phyloP scores from a whole-genome alignment of 176 grass and related monocot species.

The Otatea glauca region DNA sequence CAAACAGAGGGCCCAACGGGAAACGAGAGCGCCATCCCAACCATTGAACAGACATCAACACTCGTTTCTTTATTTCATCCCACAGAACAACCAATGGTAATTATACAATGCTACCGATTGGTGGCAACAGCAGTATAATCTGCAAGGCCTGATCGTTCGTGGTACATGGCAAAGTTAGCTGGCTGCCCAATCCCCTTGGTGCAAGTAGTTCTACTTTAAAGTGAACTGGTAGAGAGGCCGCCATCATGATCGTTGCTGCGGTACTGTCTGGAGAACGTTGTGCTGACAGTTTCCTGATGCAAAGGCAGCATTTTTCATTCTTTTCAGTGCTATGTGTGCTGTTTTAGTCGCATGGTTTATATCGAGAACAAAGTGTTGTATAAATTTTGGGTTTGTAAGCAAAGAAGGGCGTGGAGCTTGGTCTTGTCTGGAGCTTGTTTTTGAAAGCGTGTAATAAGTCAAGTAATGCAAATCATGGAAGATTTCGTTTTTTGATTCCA shows the following conservation, averaged over 20 bases:
- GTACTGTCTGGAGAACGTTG: conserved; percentile 9
- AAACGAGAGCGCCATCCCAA: conserved; percentile 60
- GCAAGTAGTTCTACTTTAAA: conserved; percentile 35
- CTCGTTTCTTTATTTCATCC: conserved; percentile 34
- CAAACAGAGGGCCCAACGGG: conserved; percentile 54
- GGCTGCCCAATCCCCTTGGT: conserved; percentile 14
- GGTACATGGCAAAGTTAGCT: not conserved
- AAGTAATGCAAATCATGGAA: conserved; percentile 29
- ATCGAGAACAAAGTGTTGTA: conserved; percentile 45
- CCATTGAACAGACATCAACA: conserved; percentile 42
- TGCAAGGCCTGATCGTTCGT: not conserved
- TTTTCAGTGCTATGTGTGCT: conserved; percentile 13
- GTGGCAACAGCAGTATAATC: conserved; percentile 26
- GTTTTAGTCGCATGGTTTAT: conserved; percentile 44
- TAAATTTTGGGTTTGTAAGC: conserved; percentile 53
- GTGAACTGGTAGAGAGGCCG: conserved; percentile 28
- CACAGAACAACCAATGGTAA: conserved; percentile 36
- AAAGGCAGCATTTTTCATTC: conserved; percentile 20
- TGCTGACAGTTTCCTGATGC: conserved; percentile 39
- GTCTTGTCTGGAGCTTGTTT: conserved; percentile 35
- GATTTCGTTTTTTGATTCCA: conserved; percentile 10
- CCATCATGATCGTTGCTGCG: not conserved
- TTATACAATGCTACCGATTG: conserved; percentile 39
- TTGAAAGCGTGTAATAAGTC: conserved; percentile 53
- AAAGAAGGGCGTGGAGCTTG: conserved; percentile 25